A percentile compares a stretch with the other conserved stretches of the same genome.
Evolutionary conservation across 2,329 filamentous ascomycete species (phyloP).

Genomic region (Aspergillus carbonarius): DNA sequence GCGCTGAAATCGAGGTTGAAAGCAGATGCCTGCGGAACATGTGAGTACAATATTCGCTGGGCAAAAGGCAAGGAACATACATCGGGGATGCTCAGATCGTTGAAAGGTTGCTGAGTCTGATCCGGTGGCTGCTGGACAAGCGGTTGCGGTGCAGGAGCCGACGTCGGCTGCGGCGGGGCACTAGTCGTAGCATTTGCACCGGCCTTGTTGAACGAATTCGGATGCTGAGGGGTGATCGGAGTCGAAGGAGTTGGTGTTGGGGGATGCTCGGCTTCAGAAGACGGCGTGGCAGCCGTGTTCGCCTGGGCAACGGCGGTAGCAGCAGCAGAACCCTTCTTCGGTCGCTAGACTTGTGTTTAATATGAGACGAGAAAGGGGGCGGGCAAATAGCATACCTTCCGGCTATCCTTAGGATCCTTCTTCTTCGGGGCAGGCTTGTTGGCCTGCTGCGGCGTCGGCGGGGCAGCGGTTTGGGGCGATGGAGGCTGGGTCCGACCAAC

Average conservation of each 20-base stretch:
- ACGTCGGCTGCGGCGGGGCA: conserved; percentile 35
- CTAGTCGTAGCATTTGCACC: conserved; percentile 36
- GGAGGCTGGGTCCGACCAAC: conserved; percentile 43
- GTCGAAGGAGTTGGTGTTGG: conserved; percentile 51
- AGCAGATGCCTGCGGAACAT: conserved; percentile 25
- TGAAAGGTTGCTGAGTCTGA: conserved; percentile 33
- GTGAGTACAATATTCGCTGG: conserved; percentile 17
- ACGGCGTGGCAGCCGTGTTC: conserved; percentile 44
- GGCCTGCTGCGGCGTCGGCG: conserved; percentile 62
- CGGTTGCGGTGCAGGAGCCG: conserved; percentile 36
- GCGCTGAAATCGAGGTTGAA: conserved; percentile 47
- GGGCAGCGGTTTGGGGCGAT: conserved; percentile 51
- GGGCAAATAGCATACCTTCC: conserved; percentile 47
- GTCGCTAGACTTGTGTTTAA: conserved; percentile 34
- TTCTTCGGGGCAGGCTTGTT: conserved; percentile 61
- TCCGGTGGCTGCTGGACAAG: conserved; percentile 38
- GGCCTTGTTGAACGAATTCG: conserved; percentile 45
- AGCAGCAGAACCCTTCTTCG: conserved; percentile 35
- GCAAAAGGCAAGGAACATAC: conserved; percentile 28
- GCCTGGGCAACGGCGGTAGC: conserved; percentile 36
- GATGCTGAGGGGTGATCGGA: conserved; percentile 49
- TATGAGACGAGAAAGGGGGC: conserved; percentile 8
- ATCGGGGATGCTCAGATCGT: conserved; percentile 38
- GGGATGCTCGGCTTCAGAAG: conserved; percentile 48
- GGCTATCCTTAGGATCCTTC: conserved; percentile 55